Percentiles rank a stretch among this genome's conserved stretches.
phyloP scores from a whole-genome alignment of 345 rosid species.

The Gossypium mustelinum region DNA sequence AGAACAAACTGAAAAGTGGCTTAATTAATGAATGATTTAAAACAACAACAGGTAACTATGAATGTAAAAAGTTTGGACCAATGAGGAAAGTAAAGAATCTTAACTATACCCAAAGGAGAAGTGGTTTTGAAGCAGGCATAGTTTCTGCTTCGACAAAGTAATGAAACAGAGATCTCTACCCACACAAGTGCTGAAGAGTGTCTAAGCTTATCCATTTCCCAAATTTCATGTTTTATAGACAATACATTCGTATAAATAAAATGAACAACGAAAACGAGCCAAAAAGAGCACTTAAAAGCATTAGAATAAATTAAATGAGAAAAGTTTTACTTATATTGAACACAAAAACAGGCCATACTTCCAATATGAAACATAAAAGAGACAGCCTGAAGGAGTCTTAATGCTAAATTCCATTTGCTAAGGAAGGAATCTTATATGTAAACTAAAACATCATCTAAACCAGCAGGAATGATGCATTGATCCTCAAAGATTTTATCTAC shows the following conservation, averaged over 20 bases:
- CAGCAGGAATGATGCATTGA: not conserved
- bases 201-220: too few species aligned
- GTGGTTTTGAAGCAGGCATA: slow-evolving; percentile 36
- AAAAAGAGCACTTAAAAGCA: not conserved
- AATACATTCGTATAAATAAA: too few species aligned
- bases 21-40: too few species aligned
- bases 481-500: not conserved
- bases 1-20: too few species aligned
- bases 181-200: too few species aligned
- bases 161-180: slow-evolving; percentile 36
- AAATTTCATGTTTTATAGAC: too few species aligned
- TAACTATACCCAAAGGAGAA: slow-evolving; percentile 32
- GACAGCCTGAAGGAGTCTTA: not conserved
- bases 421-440: not conserved
- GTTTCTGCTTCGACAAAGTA: slow-evolving; percentile 44
- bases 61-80: too few species aligned
- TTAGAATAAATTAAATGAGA: not conserved
- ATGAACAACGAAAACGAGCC: not conserved
- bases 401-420: not conserved
- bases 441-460: not conserved
- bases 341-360: not conserved
- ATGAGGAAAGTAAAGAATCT: too few species aligned
- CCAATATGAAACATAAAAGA: not conserved
- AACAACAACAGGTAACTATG: too few species aligned
- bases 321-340: not conserved